Evolutionary conservation across 1,284 basidiomycete genomes (phyloP), one percentile per base, ranked within the genome.

Genomic region (Trametes polyzona): DNA sequence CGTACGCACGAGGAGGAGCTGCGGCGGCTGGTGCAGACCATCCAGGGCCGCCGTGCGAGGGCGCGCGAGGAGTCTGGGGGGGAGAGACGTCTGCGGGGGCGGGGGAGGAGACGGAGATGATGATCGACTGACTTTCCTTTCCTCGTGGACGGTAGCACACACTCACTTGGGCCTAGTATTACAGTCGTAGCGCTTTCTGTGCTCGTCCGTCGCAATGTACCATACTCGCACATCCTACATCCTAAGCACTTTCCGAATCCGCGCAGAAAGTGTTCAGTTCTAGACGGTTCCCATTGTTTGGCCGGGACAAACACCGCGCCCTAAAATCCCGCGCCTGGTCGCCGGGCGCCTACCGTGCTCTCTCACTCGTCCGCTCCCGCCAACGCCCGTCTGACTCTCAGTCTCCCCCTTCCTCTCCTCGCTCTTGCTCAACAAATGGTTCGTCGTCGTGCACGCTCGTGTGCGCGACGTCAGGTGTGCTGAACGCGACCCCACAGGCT

Each of bases 401-500:
- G 19, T 42, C 36, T 21, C 42, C 17, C 27, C 33, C 43, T 26
- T 37, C 41, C 51, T 35, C 55, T 55, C 32, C 35, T 51, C 37
- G 39, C 41, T 39, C 44, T 37, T 23, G n/a, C 41, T 48, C 24
- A 42, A 33, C 52, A 46, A 62, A 65, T 65, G 66, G 62, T 66
- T 7, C 29, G 56, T 35, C n/a, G 12, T 3, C 27, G 21, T n/a
- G 17, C n/a, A n/a, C 33, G 33, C 48, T 60, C 14, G 39, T 3
- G 5, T 30, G 26, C n/a, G n/a, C n/a, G n/a, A n/a, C 9, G 19
- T 4, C 10, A 4, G 30, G 27, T 29, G 37, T 50, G 24, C 40
- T 56, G 14, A 53, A 30, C 29, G 27, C 6, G 12, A 27, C n/a
- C n/a, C 32, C 16, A 33, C 41, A 88, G 86, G 86, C 87, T 76